A percentile compares a stretch with the other conserved stretches of the same genome.
These are phyloP conservation scores for Ilex paraguariensis DNA, from an alignment of 305 asterid species.

Conservation along the genomic window DNA sequence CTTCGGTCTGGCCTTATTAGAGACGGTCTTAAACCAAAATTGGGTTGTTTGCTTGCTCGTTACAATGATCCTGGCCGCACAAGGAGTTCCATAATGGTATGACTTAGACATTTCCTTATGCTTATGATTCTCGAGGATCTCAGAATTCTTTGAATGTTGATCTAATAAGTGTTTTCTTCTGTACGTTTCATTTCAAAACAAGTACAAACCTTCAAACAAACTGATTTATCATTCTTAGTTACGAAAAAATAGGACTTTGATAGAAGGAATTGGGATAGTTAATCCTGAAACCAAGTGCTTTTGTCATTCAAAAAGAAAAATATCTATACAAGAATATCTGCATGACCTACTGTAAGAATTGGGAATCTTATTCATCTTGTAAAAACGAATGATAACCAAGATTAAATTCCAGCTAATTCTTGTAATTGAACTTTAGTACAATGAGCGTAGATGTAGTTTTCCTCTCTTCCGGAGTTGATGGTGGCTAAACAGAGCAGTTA, in stretches of 20 bases:
- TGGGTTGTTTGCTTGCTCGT: slow-evolving; percentile 73
- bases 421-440: no score
- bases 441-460: no score
- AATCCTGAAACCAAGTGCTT: neutral
- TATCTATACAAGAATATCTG: neutral
- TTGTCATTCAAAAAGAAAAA: no score
- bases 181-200: neutral
- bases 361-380: neutral
- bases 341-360: neutral
- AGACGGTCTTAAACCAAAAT: slow-evolving; percentile 55
- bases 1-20: slow-evolving; percentile 38
- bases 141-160: neutral
- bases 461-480: no score
- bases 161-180: neutral
- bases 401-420: no score
- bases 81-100: slow-evolving; percentile 65
- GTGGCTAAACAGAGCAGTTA: no score
- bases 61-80: slow-evolving; percentile 91
- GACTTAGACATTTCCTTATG: neutral
- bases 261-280: neutral
- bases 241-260: neutral
- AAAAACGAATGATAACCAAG: no score
- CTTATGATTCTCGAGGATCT: neutral
- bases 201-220: neutral
- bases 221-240: neutral